phyloP scores from a whole-genome alignment of 106 monocot species.

The Acorus calamus region DNA sequence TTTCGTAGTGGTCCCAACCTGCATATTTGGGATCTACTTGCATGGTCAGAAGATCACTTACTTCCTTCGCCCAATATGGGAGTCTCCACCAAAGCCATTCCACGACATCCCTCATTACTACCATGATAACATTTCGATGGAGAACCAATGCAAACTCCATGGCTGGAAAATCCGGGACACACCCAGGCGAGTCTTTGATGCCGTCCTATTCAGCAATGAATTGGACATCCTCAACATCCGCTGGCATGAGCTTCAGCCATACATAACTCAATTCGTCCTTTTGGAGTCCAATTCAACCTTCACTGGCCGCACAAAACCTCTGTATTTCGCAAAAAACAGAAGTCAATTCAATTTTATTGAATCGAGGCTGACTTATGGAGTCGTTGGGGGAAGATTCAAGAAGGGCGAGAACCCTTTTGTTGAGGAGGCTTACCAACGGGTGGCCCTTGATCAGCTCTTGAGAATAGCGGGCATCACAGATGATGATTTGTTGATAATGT shows the following conservation, averaged over 20 bases:
- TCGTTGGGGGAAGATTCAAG: slow-evolving; percentile 41
- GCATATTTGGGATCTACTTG: slow-evolving; percentile 31
- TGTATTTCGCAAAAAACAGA: slow-evolving; percentile 33
- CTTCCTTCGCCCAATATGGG: slow-evolving; percentile 65
- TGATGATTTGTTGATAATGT: slow-evolving; percentile 78
- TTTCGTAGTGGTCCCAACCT: slow-evolving; percentile 27
- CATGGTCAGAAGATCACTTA: slow-evolving; percentile 67
- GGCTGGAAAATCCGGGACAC: slow-evolving; percentile 41
- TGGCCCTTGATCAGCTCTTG: slow-evolving; percentile 57
- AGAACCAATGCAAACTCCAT: slow-evolving; percentile 47
- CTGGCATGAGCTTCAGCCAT: slow-evolving; percentile 62
- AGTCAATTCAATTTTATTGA: slow-evolving; percentile 39
- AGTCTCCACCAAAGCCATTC: slow-evolving; percentile 66
- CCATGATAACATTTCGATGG: slow-evolving; percentile 37
- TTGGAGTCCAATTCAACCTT: slow-evolving; percentile 79
- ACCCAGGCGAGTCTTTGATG: slow-evolving; percentile 63
- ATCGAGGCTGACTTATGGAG: slow-evolving; percentile 44
- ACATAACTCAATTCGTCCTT: slow-evolving; percentile 57
- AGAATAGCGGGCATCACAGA: slow-evolving; percentile 49
- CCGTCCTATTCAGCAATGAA: slow-evolving; percentile 71
- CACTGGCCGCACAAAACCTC: slow-evolving; percentile 40
- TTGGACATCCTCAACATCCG: slow-evolving; percentile 56
- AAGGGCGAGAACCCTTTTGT: slow-evolving; percentile 76
- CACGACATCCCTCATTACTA: slow-evolving; percentile 46
- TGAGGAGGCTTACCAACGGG: slow-evolving; percentile 67